Evolutionary conservation across 2,329 filamentous ascomycete species (phyloP), one percentile per base, ranked within the genome.

Genomic region (Neofusicoccum cordaticola): DNA sequence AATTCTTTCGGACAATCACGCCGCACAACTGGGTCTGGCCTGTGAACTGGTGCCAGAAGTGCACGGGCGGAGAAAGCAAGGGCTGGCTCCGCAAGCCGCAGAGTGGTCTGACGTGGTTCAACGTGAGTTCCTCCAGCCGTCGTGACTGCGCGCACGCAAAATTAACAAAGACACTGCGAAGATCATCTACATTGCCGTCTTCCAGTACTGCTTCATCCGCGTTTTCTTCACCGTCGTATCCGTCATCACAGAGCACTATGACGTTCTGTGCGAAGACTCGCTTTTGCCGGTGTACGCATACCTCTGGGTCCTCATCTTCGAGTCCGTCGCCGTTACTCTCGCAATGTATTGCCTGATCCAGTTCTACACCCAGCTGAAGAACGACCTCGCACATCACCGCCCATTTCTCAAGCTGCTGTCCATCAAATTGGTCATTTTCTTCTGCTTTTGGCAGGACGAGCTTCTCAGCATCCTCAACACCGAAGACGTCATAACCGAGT

Each of bases 281-380:
- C 85, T 92, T 52, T 89, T 83, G 67, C 91, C 92, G 0, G 85
- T 87, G 0, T 96, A 94, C 78, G 87, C 87, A 13, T 91, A 95
- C 72, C 84, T 96, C 67, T 97, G 92, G 92, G 89, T 92, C 4
- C 82, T 91, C 71, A 82, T 84, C 2, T 86, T 96, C 69, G 89
- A 95, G 74, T 86, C 85, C 69, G 67, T 86, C 27, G 89, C 90
- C 2, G 91, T 96, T 41, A 86, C 89, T 0, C 85, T 96, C 65
- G 92, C 93, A 65, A 96, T 97, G 90, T 94, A 91, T 79, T 93
- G 90, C 74, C 78, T 97, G 47, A 88, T 96, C 68, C 92, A 96
- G 71, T 95, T 95, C 76, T 96, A 96, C 76, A 75, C 90, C 35
- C 91, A 96, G 75, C 82, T 95, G 50, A 87, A 86, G 67, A 78